Evolutionary conservation across 2,329 filamentous ascomycete species (phyloP).

Genomic region (Diaporthe capsici): DNA sequence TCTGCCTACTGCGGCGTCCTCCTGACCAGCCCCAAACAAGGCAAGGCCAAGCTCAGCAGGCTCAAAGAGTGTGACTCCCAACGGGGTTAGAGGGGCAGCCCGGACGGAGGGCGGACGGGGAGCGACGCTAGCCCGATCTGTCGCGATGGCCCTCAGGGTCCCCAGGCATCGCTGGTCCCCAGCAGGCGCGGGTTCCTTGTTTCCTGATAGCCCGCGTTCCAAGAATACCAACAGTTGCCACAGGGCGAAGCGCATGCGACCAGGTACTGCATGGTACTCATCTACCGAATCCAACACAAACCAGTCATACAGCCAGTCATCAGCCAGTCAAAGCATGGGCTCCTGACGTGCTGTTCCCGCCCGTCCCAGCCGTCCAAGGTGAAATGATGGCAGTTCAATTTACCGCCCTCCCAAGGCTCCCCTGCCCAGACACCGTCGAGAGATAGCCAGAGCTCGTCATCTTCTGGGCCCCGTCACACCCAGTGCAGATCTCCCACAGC

Average conservation of each 20-base stretch:
- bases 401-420: slow-evolving; percentile 20
- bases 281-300: slow-evolving; percentile 22
- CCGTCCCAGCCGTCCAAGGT: not conserved
- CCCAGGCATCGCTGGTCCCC: not conserved
- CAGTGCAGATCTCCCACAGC: slow-evolving; percentile 36
- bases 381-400: slow-evolving; percentile 26
- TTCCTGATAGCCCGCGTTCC: slow-evolving; percentile 30
- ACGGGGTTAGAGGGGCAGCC: slow-evolving; percentile 27
- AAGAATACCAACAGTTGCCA: slow-evolving; percentile 36
- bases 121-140: slow-evolving; percentile 22
- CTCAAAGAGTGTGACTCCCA: slow-evolving; percentile 30
- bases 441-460: slow-evolving; percentile 35
- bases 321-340: slow-evolving; percentile 11
- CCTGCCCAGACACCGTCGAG: not conserved
- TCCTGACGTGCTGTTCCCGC: slow-evolving; percentile 31
- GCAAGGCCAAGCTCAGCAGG: slow-evolving; percentile 6
- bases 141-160: not conserved
- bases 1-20: slow-evolving; percentile 5
- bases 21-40: slow-evolving; percentile 24
- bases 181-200: slow-evolving; percentile 9
- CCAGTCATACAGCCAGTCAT: not conserved
- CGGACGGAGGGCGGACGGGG: not conserved
- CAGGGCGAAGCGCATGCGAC: slow-evolving; percentile 10
- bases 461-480: slow-evolving; percentile 33
- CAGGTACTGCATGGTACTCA: slow-evolving; percentile 17